These are phyloP conservation scores for Lumnitzera littorea DNA, from an alignment of 345 rosid species.

Conservation along the genomic window DNA sequence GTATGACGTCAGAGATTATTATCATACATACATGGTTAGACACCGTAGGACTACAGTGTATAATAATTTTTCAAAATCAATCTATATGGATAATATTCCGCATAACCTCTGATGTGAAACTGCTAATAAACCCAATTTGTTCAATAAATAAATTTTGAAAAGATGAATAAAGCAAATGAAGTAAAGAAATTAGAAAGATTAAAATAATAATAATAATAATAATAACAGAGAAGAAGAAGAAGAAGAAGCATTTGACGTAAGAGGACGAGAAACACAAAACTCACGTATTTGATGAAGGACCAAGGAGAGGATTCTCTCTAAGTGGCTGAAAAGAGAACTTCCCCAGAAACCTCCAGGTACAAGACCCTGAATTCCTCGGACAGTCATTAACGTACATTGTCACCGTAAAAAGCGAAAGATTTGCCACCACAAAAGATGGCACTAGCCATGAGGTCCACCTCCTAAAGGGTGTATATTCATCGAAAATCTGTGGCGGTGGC, in stretches of 20 bases:
- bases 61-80: no score
- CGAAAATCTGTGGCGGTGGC: background rate
- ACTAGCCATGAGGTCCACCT: slow-evolving; percentile 75
- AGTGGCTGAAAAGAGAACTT: slow-evolving; percentile 82
- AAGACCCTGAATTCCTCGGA: slow-evolving; percentile 44
- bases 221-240: background rate
- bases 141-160: no score
- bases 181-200: background rate
- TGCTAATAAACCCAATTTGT: no score
- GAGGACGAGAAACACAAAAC: slow-evolving; percentile 9
- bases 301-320: slow-evolving; percentile 87
- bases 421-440: slow-evolving; percentile 58
- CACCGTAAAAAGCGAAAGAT: slow-evolving; percentile 39
- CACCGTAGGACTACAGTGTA: no score
- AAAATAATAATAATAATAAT: background rate
- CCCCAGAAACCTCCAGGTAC: slow-evolving; percentile 59
- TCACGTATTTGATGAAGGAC: slow-evolving; percentile 83
- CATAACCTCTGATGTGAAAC: no score
- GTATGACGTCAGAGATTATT: no score
- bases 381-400: slow-evolving; percentile 86
- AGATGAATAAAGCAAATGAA: background rate
- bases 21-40: no score
- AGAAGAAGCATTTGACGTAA: background rate
- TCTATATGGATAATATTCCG: no score
- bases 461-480: slow-evolving; percentile 47